Conservation (phyloP, 257 asterid species). For the Jasminum sambac region DNA sequence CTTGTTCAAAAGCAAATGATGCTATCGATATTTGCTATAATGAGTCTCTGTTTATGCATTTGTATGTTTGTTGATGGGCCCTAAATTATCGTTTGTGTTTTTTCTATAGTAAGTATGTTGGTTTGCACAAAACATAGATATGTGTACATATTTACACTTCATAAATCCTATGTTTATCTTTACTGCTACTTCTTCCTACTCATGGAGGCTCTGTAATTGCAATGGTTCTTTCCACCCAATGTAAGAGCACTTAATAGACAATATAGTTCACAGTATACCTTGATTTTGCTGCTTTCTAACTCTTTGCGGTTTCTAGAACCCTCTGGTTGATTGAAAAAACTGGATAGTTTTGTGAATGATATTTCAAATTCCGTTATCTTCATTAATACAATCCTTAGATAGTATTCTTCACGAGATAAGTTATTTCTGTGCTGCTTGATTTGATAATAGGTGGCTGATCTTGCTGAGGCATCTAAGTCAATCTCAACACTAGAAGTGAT, state of each 20-base stretch:
- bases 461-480: slow-evolving; percentile 69
- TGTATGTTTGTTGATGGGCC: slow-evolving; percentile 8
- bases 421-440: background rate
- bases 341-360: background rate
- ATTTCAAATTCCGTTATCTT: background rate
- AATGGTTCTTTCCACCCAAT: background rate
- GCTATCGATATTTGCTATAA: background rate
- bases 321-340: background rate
- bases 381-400: background rate
- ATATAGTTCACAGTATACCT: slow-evolving; percentile 6
- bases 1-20: background rate
- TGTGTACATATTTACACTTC: background rate
- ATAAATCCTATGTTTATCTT: background rate
- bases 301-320: too few species aligned
- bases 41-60: background rate
- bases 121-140: background rate
- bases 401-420: background rate
- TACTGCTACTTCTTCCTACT: background rate
- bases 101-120: background rate
- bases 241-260: slow-evolving; percentile 1
- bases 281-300: too few species aligned
- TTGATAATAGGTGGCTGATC: slow-evolving; percentile 66
- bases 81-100: background rate
- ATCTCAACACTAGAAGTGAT: slow-evolving; percentile 53
- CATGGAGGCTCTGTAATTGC: background rate